A percentile compares a stretch with the other conserved stretches of the same genome.
These are phyloP conservation scores for Lanmaoa rubissima DNA, from an alignment of 768 basidiomycete species.

Conservation along the genomic window DNA sequence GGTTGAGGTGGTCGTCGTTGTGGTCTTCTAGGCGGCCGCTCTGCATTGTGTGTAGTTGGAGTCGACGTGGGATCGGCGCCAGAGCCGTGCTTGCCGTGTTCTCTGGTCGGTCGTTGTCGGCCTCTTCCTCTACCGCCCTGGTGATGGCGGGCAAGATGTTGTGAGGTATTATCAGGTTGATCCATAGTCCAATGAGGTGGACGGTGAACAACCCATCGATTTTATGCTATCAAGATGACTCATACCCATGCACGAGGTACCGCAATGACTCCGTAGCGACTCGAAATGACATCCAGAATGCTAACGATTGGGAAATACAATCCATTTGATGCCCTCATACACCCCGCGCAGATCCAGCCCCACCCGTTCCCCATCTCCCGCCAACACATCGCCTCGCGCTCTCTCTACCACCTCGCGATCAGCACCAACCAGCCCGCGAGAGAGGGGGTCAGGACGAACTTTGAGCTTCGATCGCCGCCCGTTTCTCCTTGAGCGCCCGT, in stretches of 20 bases:
- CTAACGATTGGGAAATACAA: constrained; percentile 47
- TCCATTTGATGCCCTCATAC: constrained; percentile 50
- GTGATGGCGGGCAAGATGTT: background rate
- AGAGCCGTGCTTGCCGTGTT: background rate
- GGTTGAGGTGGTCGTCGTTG: constrained; percentile 2
- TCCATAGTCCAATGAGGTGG: constrained; percentile 8
- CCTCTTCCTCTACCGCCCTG: constrained; percentile 7
- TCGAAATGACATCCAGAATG: background rate
- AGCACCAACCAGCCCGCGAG: constrained; percentile 1
- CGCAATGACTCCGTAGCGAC: background rate
- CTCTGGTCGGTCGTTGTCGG: background rate
- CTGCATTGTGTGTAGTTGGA: background rate
- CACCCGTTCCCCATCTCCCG: constrained; percentile 15
- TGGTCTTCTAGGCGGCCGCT: background rate
- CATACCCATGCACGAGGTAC: background rate
- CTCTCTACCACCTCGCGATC: constrained; percentile 17
- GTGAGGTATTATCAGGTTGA: background rate
- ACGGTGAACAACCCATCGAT: background rate
- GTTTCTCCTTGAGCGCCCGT: constrained; percentile 49
- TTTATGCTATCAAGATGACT: constrained; percentile 3
- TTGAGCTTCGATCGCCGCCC: constrained; percentile 34
- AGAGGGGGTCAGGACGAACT: constrained; percentile 36
- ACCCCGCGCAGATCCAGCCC: constrained; percentile 24
- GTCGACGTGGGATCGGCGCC: background rate
- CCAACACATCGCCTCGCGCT: constrained; percentile 16